Base-by-base conservation (phyloP, 2,329 filamentous ascomycete genomes). In the Claviceps sp. region DNA sequence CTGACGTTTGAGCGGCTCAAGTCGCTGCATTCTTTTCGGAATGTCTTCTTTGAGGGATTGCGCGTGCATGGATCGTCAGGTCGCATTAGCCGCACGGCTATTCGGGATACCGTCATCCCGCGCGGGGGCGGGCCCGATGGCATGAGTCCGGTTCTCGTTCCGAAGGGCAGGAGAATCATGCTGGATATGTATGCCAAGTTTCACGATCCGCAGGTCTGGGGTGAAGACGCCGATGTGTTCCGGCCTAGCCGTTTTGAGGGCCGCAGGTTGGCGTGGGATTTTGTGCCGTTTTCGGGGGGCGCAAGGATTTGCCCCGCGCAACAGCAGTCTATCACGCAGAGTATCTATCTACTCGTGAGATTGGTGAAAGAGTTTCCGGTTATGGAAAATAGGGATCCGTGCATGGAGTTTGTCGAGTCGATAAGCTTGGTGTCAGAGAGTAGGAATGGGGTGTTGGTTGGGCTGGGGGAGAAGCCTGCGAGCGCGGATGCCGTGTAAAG, bases 51-150 rank as follows among this genome's bases (percentile, higher is more conserved):
- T 20, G 50, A 52, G 45, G 45, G 44, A 14, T 16, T 52, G 45
- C 46, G 50, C 5, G 38, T 52, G 9, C 50, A 52, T 22, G 50
- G 50, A 16, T 48, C 50, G 6, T 48, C 50, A 2, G 50, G 46
- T 11, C 50, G 50, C 6, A 13, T 52, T 7, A 52, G 51, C 41
- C 51, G 51, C 5, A 46, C 47, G 16, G 51, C 51, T 3, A 30
- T 52, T n/a, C 52, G 52, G 4, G 52, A 53, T 22, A 53, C 52
- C 13, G 52, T 51, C 11, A 16, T 53, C 16, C 52, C 52, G 2
- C 22, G 38, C 30, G 52, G 52, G 30, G 52, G 52, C 6, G 52
- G 52, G 1, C 26, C 52, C 4, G 38, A 48, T 5, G 52, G 52
- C 5, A 24, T 13, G 37, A 44, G 43, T 7, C 52, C 52, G 2